These are phyloP conservation scores for Lipomyces orientalis DNA, from an alignment of 805 yeast genomes.

Conservation along the genomic window DNA sequence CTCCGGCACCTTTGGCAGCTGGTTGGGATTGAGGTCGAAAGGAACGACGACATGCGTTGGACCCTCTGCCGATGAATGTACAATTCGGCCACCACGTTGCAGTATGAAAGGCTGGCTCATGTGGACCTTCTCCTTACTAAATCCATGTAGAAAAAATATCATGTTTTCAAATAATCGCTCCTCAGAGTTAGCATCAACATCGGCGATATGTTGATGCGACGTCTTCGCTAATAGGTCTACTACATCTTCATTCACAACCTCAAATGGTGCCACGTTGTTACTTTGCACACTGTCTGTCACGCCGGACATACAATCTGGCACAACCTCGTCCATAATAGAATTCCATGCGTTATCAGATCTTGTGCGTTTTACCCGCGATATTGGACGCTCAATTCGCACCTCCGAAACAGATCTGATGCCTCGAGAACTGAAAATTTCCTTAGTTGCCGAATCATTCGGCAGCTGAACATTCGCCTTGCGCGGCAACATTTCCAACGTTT, in stretches of 20 bases:
- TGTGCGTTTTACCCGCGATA: slow-evolving; percentile 5
- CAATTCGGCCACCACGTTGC: slow-evolving; percentile 29
- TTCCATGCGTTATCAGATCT: slow-evolving; percentile 30
- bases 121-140: slow-evolving; percentile 14
- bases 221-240: not conserved
- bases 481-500: slow-evolving; percentile 8
- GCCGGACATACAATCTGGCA: not conserved
- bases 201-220: not conserved
- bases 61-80: not conserved
- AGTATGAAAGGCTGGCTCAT: slow-evolving; percentile 21
- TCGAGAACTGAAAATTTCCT: not conserved
- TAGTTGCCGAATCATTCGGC: not conserved
- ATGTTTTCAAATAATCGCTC: slow-evolving; percentile 18
- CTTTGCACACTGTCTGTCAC: not conserved
- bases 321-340: slow-evolving; percentile 26
- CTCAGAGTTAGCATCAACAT: not conserved
- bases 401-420: not conserved
- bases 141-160: slow-evolving; percentile 20
- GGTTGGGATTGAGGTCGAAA: slow-evolving; percentile 16
- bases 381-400: not conserved
- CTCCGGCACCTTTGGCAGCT: slow-evolving; percentile 29
- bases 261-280: not conserved
- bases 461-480: not conserved
- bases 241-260: not conserved
- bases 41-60: slow-evolving; percentile 36